Conservation (phyloP, 2,329 filamentous ascomycete species). For the Sarocladium oryzae region DNA sequence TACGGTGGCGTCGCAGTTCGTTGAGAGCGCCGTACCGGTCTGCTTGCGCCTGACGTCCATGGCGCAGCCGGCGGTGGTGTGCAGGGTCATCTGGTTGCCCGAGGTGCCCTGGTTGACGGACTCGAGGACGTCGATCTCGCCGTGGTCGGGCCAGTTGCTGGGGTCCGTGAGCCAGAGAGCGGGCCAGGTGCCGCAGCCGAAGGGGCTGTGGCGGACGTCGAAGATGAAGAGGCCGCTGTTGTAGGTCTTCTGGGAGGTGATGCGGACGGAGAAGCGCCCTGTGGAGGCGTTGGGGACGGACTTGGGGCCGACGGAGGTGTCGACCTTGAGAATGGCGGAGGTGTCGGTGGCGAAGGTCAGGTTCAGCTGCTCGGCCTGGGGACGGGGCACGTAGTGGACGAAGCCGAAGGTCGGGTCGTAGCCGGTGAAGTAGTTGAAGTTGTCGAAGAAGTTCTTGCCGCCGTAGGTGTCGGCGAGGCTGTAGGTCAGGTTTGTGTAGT, state of each 20-base stretch:
- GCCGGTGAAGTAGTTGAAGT: constrained; percentile 46
- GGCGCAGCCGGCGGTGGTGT: constrained; percentile 46
- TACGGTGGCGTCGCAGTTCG: constrained; percentile 44
- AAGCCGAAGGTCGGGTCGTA: constrained; percentile 45
- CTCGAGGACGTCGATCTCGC: constrained; percentile 60
- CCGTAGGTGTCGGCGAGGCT: constrained; percentile 42
- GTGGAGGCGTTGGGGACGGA: constrained; percentile 44
- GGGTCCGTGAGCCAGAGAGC: constrained; percentile 60
- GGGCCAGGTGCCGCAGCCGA: constrained; percentile 59
- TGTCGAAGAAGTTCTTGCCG: constrained; percentile 45
- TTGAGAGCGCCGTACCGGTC: constrained; percentile 34
- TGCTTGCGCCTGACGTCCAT: constrained; percentile 49
- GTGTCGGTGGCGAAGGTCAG: constrained; percentile 51
- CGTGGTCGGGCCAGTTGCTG: constrained; percentile 54
- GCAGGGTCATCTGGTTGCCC: constrained; percentile 55
- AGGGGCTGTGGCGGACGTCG: constrained; percentile 57
- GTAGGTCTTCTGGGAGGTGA: constrained; percentile 55
- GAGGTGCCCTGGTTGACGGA: constrained; percentile 45
- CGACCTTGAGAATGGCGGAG: constrained; percentile 53
- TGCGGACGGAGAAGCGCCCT: constrained; percentile 56
- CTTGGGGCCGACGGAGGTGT: constrained; percentile 47
- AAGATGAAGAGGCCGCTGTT: constrained; percentile 61
- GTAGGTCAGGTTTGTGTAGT: constrained; percentile 42
- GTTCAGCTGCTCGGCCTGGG: constrained; percentile 43
- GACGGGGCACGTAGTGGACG: constrained; percentile 45